A percentile compares a stretch with the other conserved stretches of the same genome.
Conservation (phyloP, 345 rosid species). For the Trapa incisa region DNA sequence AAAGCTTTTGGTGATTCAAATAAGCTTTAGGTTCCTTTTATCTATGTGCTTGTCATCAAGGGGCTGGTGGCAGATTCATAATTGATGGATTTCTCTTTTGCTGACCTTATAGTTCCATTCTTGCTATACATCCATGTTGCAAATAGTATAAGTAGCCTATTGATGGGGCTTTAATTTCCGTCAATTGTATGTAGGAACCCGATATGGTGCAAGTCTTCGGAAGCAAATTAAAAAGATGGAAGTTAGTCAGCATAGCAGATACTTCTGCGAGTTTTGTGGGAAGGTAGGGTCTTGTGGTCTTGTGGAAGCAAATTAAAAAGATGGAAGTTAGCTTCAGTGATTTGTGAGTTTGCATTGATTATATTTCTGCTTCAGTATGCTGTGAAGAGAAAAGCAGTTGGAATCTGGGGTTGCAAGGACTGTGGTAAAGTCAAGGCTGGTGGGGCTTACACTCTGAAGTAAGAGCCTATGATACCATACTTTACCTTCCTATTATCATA, state of each 20-base stretch:
- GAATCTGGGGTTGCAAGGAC: slow-evolving; percentile 96
- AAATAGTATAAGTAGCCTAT: too few relatives aligned
- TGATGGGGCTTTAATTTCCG: not conserved
- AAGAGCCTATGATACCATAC: not conserved
- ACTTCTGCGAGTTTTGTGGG: slow-evolving; percentile 78
- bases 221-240: slow-evolving; percentile 92
- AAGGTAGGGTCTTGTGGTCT: slow-evolving; percentile 30
- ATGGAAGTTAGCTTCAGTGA: too few relatives aligned
- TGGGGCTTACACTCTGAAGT: slow-evolving; percentile 95
- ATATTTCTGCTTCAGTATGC: slow-evolving; percentile 42
- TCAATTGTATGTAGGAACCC: slow-evolving; percentile 38
- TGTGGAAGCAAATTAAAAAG: too few relatives aligned
- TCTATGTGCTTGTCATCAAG: not conserved
- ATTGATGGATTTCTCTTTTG: not conserved
- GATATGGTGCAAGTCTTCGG: slow-evolving; percentile 81
- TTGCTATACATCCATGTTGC: not conserved
- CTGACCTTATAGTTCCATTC: not conserved
- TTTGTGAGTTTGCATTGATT: not conserved
- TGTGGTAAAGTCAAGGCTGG: slow-evolving; percentile 94
- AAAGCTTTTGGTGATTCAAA: not conserved
- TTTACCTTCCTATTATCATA: not conserved
- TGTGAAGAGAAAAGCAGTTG: slow-evolving; percentile 89
- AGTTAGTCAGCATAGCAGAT: slow-evolving; percentile 78
- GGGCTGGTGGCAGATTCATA: not conserved
- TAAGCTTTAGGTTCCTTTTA: not conserved